Evolutionary conservation across 768 basidiomycete genomes (phyloP).

Genomic region (Tubosaeta sp.): DNA sequence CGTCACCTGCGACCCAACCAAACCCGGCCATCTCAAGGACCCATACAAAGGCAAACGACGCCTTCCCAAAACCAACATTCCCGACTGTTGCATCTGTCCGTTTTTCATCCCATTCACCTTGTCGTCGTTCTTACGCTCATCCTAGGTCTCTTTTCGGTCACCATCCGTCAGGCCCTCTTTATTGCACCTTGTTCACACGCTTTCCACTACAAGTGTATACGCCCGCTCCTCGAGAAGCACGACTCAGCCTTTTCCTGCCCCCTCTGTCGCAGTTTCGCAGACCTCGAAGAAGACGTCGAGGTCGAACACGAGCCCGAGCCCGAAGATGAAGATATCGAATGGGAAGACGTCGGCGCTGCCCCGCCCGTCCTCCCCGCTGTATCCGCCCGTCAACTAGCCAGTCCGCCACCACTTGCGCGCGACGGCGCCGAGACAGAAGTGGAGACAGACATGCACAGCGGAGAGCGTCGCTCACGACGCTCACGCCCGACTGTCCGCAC

Average conservation of each 20-base stretch:
- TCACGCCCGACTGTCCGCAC: slow-evolving; percentile 26
- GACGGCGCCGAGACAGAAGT: slow-evolving; percentile 34
- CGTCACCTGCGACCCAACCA: slow-evolving; percentile 29
- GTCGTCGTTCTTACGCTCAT: slow-evolving; percentile 1
- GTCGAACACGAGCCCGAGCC: slow-evolving; percentile 41
- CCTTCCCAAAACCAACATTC: slow-evolving; percentile 43
- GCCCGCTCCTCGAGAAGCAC: slow-evolving; percentile 84
- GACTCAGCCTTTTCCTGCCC: slow-evolving; percentile 94
- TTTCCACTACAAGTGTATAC: slow-evolving; percentile 96
- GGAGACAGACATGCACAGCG: slow-evolving; percentile 21
- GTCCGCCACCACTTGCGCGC: slow-evolving; percentile 20
- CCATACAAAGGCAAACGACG: slow-evolving; percentile 21
- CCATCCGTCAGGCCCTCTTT: slow-evolving; percentile 93
- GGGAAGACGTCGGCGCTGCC: slow-evolving; percentile 14
- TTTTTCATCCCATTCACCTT: slow-evolving; percentile 10
- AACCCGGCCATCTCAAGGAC: slow-evolving; percentile 11
- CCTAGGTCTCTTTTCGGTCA: slow-evolving; percentile 73
- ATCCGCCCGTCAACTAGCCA: slow-evolving; percentile 16
- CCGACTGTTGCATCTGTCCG: slow-evolving; percentile 94
- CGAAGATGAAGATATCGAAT: slow-evolving; percentile 27
- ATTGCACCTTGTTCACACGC: slow-evolving; percentile 97
- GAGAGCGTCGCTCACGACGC: slow-evolving; percentile 12
- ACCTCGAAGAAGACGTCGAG: slow-evolving; percentile 95
- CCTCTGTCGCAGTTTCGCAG: slow-evolving; percentile 89
- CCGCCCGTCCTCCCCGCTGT: neutral